Percentiles rank a stretch among this genome's conserved stretches.
phyloP scores from a whole-genome alignment of 495 filamentous ascomycete species.

The Monascus purpureus region DNA sequence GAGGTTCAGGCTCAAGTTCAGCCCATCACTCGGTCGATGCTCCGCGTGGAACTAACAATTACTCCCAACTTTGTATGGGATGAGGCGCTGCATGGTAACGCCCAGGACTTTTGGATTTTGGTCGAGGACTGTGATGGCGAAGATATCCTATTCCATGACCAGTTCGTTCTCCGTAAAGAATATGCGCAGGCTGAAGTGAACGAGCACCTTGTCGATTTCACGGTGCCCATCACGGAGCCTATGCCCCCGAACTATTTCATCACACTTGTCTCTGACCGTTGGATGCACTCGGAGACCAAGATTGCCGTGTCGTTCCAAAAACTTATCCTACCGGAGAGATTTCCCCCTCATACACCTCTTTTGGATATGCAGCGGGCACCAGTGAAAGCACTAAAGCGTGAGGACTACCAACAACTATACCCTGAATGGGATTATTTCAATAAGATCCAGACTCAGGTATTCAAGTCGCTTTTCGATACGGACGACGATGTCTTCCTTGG shows the following conservation, averaged over 20 bases:
- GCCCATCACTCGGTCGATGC: constrained; percentile 88
- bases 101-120: constrained; percentile 92
- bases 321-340: constrained; percentile 84
- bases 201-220: constrained; percentile 95
- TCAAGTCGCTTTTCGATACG: constrained; percentile 77
- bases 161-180: constrained; percentile 78
- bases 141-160: constrained; percentile 89
- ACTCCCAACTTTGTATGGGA: constrained; percentile 97
- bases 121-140: constrained; percentile 97
- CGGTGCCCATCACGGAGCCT: constrained; percentile 88
- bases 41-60: constrained; percentile 87
- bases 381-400: constrained; percentile 71
- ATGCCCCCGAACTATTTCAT: constrained; percentile 99
- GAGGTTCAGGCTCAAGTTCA: constrained; percentile 87
- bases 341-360: constrained; percentile 82
- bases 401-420: constrained; percentile 73
- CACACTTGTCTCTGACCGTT: constrained; percentile 81
- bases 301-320: constrained; percentile 90
- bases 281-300: constrained; percentile 96
- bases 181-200: constrained; percentile 71
- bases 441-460: constrained; percentile 93
- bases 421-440: constrained; percentile 83
- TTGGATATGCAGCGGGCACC: constrained; percentile 85
- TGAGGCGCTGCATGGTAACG: constrained; percentile 67
- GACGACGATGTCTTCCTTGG: constrained; percentile 91